A percentile compares a stretch with the other conserved stretches of the same genome.
These are phyloP conservation scores for Sphaerostilbella broomeana DNA, from an alignment of 2,329 filamentous ascomycete genomes.

Conservation along the genomic window DNA sequence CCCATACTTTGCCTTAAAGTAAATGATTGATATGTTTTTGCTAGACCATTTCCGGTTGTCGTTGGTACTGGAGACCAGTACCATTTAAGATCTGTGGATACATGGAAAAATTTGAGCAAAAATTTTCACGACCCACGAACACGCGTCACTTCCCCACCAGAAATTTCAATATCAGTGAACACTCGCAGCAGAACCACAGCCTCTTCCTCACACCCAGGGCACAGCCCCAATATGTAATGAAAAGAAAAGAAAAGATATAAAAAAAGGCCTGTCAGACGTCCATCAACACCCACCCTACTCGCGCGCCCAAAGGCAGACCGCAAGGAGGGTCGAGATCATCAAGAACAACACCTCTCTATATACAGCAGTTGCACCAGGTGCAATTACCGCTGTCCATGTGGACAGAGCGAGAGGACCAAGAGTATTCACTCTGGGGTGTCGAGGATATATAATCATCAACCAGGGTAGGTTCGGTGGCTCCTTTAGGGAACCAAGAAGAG, in stretches of 20 bases:
- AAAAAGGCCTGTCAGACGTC: conserved; percentile 74
- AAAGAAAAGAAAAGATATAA: conserved; percentile 49
- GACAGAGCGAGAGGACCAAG: conserved; percentile 53
- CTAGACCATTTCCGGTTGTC: neutral
- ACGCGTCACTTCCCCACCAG: too few species aligned
- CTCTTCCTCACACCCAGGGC: conserved; percentile 47
- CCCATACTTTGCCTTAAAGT: neutral
- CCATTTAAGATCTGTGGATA: too few species aligned
- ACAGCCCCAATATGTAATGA: conserved; percentile 46
- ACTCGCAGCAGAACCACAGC: conserved; percentile 10
- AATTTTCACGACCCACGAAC: too few species aligned
- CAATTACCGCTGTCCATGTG: conserved; percentile 52
- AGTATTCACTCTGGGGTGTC: conserved; percentile 80
- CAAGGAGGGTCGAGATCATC: conserved; percentile 84
- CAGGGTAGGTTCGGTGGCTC: conserved; percentile 93
- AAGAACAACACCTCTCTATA: conserved; percentile 63
- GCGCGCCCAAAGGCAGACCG: conserved; percentile 70
- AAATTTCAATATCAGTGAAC: neutral
- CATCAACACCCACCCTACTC: conserved; percentile 74
- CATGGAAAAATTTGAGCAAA: too few species aligned
- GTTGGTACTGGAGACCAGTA: too few species aligned
- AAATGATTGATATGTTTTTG: neutral
- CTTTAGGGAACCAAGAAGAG: conserved; percentile 84
- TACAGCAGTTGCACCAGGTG: conserved; percentile 48
- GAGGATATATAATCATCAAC: conserved; percentile 88